Evolutionary conservation across 1,139 yeast species (phyloP).

Genomic region (Yamadazyma taylorii): DNA sequence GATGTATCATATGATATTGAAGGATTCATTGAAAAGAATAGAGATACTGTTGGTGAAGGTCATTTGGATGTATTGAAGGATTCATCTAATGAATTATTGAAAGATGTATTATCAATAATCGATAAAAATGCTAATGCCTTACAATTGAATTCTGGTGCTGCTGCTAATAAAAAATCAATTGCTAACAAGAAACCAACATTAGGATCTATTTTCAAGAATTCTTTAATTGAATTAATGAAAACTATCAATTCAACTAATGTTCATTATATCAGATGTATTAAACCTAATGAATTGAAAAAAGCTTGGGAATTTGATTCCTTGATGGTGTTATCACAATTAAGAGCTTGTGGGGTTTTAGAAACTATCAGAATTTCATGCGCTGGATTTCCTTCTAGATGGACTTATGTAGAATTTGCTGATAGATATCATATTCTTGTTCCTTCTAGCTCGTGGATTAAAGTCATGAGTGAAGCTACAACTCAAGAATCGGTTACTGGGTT

Average conservation of each 20-base stretch:
- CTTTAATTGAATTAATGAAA: slow-evolving; percentile 87
- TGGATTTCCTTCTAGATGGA: slow-evolving; percentile 96
- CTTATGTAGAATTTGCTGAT: slow-evolving; percentile 89
- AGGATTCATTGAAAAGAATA: slow-evolving; percentile 94
- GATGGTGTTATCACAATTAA: slow-evolving; percentile 90
- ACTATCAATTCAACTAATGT: slow-evolving; percentile 94
- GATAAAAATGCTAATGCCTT: slow-evolving; percentile 61
- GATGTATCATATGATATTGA: slow-evolving; percentile 92
- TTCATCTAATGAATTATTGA: slow-evolving; percentile 58
- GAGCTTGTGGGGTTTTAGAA: slow-evolving; percentile 98
- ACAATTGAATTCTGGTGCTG: slow-evolving; percentile 44
- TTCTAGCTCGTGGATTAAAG: slow-evolving; percentile 66
- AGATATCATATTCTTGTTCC: slow-evolving; percentile 83
- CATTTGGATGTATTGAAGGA: slow-evolving; percentile 80
- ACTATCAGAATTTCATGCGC: slow-evolving; percentile 96
- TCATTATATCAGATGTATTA: slow-evolving; percentile 95
- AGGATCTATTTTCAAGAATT: slow-evolving; percentile 91
- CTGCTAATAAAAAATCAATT: slow-evolving; percentile 21
- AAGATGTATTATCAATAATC: slow-evolving; percentile 56
- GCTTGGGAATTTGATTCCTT: slow-evolving; percentile 97
- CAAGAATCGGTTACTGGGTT: slow-evolving; percentile 60
- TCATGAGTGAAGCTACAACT: slow-evolving; percentile 55
- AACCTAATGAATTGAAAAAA: slow-evolving; percentile 89
- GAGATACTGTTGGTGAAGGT: slow-evolving; percentile 97
- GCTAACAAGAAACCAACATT: slow-evolving; percentile 85